Conservation (phyloP, 495 filamentous ascomycete species). For the Neurospora tetrasperma region DNA sequence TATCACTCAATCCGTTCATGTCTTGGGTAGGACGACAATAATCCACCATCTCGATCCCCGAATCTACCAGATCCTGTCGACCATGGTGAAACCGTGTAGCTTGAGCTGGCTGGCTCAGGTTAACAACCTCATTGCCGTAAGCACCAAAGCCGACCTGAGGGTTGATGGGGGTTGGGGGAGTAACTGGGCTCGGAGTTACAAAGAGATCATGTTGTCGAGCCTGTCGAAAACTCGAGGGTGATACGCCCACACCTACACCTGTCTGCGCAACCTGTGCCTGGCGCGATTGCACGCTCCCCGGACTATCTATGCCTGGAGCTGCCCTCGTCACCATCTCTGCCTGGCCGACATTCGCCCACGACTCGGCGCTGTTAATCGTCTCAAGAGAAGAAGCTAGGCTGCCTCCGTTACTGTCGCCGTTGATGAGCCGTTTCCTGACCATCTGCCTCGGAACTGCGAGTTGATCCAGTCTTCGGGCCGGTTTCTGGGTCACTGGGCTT, state of each 20-base stretch:
- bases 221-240: not conserved
- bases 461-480: not conserved
- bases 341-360: conserved; percentile 4
- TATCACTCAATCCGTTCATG: not conserved
- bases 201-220: not conserved
- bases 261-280: not conserved
- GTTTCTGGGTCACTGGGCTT: not conserved
- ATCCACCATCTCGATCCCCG: not conserved
- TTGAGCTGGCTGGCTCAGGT: not conserved
- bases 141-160: not conserved
- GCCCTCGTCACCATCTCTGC: not conserved
- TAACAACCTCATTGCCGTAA: not conserved
- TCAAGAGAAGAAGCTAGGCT: conserved; percentile 6
- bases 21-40: not conserved
- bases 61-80: not conserved
- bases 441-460: not conserved
- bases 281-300: not conserved
- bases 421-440: not conserved
- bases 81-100: not conserved
- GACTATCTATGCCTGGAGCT: not conserved
- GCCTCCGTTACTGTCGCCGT: conserved; percentile 2
- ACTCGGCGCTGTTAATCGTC: conserved; percentile 4
- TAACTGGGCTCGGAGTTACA: not conserved
- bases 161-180: not conserved
- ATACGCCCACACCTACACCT: not conserved